Evolutionary conservation across 257 asterid species (phyloP).

Genomic region (Voacanga thouarsii): DNA sequence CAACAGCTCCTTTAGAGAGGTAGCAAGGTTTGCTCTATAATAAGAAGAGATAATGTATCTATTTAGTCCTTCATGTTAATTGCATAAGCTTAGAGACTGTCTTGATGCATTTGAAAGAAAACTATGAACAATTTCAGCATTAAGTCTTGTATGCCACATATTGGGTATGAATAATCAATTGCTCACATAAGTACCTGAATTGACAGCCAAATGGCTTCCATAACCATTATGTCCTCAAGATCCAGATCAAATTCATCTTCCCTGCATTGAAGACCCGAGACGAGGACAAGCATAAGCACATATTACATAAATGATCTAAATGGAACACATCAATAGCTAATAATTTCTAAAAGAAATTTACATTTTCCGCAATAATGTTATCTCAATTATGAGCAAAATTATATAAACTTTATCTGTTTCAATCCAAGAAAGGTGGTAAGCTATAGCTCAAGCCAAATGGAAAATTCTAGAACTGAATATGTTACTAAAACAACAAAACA

Average conservation of each 20-base stretch:
- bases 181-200: constrained; percentile 61
- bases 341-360: not conserved
- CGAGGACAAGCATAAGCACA: constrained; percentile 18
- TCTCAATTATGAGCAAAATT: not conserved
- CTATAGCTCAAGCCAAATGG: not conserved
- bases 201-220: constrained; percentile 98
- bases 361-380: not conserved
- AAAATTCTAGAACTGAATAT: too few relatives aligned
- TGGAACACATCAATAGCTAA: not conserved
- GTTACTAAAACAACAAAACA: too few relatives aligned
- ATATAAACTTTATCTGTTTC: not conserved
- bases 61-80: not conserved
- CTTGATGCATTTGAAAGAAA: not conserved
- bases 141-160: not conserved
- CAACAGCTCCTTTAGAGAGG: not conserved
- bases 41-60: not conserved
- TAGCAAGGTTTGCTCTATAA: not conserved
- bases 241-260: constrained; percentile 88
- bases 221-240: constrained; percentile 98
- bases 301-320: constrained; percentile 3
- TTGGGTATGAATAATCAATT: not conserved
- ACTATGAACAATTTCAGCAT: not conserved
- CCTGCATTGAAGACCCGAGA: constrained; percentile 42
- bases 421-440: not conserved
- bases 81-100: not conserved